Evolutionary conservation across 2,329 filamentous ascomycete genomes (phyloP), one percentile per base, ranked within the genome.

Genomic region (Chaetothyriales sp.): DNA sequence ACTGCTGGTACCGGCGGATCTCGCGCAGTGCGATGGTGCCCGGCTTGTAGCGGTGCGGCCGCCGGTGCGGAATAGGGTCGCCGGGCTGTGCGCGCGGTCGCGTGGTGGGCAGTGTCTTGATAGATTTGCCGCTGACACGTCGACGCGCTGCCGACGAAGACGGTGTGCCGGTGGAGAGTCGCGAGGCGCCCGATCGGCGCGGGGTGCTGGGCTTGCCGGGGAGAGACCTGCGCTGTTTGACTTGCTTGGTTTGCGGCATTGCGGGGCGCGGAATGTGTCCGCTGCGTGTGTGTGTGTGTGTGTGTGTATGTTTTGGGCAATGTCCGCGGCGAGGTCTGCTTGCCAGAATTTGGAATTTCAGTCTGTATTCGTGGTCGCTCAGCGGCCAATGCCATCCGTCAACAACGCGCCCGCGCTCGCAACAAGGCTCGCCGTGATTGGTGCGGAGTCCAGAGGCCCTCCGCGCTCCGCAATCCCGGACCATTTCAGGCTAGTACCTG

Each of bases 11-110:
- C 63, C 80, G 81, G 67, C 89, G 78, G 68, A 97, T 97, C 73
- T 97, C 90, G 69, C 85, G 84, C 51, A 97, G 77, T 50, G 92
- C 90, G 60, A 87, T 77, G 44, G 89, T 95, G 64, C 89, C 89
- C 1, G 85, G 85, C 52, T 74, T 78, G 64, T 87, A 89, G 59
- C 85, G 78, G 58, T 77, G 77, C 29, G 62, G 62, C 58, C 76
- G 79, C 58, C 76, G 75, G 53, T 76, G 72, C 1, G 85, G 84
- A 46, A 86, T 70, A 28, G 85, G 85, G 61, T 89, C 85, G 54
- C 85, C 85, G 61, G 85, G 84, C 88, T 58, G 20, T 51, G 22
- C 46, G 44, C 18, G 37, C 7, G 13, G 51, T 60, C 49, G 56
- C 47, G 45, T 13, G 15, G 19, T 43, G 15, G 29, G 37, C 6